Conservation (phyloP, 2,329 filamentous ascomycete species). For the Sordariomycetes sp. region DNA sequence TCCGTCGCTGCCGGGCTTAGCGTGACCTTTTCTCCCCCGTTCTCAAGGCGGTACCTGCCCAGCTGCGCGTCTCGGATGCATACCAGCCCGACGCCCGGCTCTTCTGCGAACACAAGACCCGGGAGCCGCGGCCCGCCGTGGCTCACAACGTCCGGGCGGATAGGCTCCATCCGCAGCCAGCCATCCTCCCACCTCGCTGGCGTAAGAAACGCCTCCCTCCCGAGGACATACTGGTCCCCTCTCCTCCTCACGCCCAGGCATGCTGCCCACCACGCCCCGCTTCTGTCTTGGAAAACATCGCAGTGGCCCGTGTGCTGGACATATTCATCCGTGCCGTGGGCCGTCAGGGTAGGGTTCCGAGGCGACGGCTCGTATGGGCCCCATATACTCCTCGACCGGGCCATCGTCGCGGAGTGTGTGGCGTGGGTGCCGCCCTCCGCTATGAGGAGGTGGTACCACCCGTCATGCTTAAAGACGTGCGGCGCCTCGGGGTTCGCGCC, state of each 20-base stretch:
- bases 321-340: constrained; percentile 8
- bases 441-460: constrained; percentile 30
- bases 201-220: constrained; percentile 18
- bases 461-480: constrained; percentile 30
- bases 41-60: constrained; percentile 5
- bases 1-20: neutral
- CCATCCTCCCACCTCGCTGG: constrained; percentile 14
- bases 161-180: constrained; percentile 9
- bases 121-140: neutral
- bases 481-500: constrained; percentile 15
- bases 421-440: constrained; percentile 27
- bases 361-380: constrained; percentile 15
- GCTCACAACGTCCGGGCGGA: neutral
- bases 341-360: constrained; percentile 18
- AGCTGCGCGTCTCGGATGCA: constrained; percentile 7
- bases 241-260: constrained; percentile 7
- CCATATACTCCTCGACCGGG: constrained; percentile 11
- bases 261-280: constrained; percentile 11
- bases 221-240: constrained; percentile 13
- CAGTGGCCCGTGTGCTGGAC: constrained; percentile 13
- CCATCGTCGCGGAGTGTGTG: constrained; percentile 12
- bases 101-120: neutral
- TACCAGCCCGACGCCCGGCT: neutral
- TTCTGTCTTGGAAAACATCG: constrained; percentile 11
- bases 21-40: neutral